Evolutionary conservation across 106 monocot genomes (phyloP), one percentile per base, ranked within the genome.

Genomic region (Hemerocallis citrina): DNA sequence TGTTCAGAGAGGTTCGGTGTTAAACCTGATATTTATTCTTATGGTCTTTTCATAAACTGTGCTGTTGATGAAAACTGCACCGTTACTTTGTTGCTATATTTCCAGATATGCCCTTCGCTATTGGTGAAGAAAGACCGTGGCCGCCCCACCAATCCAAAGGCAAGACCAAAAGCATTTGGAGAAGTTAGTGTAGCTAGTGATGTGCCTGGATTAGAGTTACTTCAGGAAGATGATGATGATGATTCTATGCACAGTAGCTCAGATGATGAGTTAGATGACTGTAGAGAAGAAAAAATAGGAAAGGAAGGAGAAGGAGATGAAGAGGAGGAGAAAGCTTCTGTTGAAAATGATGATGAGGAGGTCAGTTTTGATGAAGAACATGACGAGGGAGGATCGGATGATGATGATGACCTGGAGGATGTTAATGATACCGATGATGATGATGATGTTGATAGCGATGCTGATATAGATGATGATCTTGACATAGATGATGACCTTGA

Each of bases 121-220:
- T 71, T 96, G 73, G 81, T 87, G 23, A 96, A 90, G 45, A 96
- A 90, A 75, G 95, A 96, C 24, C 86, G 95, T 69, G 95, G 95
- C 15, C 86, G 86, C 12, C 86, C 86, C 15, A 69, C 44, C 47
- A 61, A 96, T 76, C 95, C 90, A 62, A 96, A 81, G 63, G 95
- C 95, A 39, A 79, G 76, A 56, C 95, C 86, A 61, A 96, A 90
- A 90, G 95, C 80, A 57, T 96, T 79, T 72, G 95, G 95, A 59
- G 95, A 96, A 79, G 83, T 67, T 45, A 96, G 57, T 57, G 62
- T 90, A 36, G 62, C 63, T 64, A 69, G 55, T 33, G 64, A 74
- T 79, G 95, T 96, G 15, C 78, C 83, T 48, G 95, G 78, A 38
- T 31, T 81, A 10, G 95, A 96, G 73, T 79, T 96, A 54, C 74